Evolutionary conservation across 352 stramenopile species (phyloP).

Genomic region (Phytophthora litchii): DNA sequence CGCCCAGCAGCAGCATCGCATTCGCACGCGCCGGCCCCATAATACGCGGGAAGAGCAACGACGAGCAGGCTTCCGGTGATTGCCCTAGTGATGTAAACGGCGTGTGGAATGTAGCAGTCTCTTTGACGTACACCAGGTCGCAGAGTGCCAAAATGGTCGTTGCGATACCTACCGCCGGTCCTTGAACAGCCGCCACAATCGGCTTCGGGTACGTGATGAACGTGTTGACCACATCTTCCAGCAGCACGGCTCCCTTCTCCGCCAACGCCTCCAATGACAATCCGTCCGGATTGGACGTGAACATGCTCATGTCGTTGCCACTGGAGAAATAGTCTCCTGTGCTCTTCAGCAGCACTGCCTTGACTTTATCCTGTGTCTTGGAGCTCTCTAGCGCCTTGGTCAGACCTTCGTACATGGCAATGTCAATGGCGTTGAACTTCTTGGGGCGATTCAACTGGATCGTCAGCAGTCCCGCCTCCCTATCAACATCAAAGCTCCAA

Average conservation of each 20-base stretch:
- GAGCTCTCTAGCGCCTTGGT: conserved; percentile 70
- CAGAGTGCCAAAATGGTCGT: conserved; percentile 90
- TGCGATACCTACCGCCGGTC: conserved; percentile 89
- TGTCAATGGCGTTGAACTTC: conserved; percentile 91
- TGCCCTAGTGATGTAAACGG: conserved; percentile 92
- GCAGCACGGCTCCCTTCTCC: conserved; percentile 53
- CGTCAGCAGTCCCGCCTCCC: conserved; percentile 65
- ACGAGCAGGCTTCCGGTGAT: conserved; percentile 92
- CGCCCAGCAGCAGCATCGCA: conserved; percentile 86
- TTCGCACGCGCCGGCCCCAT: conserved; percentile 90
- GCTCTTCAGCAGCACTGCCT: conserved; percentile 88
- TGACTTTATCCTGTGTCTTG: conserved; percentile 66
- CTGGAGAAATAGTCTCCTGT: conserved; percentile 90
- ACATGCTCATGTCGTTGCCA: conserved; percentile 89
- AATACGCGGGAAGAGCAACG: conserved; percentile 80
- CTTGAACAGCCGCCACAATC: conserved; percentile 90
- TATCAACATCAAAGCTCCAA: conserved; percentile 16
- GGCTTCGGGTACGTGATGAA: conserved; percentile 92
- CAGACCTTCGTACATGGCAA: conserved; percentile 83
- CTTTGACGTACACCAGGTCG: conserved; percentile 91
- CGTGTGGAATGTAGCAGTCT: conserved; percentile 90
- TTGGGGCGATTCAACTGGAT: conserved; percentile 79
- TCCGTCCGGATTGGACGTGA: conserved; percentile 58
- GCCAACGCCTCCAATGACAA: conserved; percentile 67
- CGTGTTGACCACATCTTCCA: conserved; percentile 69